These are phyloP conservation scores for Lipomyces chichibuensis DNA, from an alignment of 805 yeast species.

Conservation along the genomic window DNA sequence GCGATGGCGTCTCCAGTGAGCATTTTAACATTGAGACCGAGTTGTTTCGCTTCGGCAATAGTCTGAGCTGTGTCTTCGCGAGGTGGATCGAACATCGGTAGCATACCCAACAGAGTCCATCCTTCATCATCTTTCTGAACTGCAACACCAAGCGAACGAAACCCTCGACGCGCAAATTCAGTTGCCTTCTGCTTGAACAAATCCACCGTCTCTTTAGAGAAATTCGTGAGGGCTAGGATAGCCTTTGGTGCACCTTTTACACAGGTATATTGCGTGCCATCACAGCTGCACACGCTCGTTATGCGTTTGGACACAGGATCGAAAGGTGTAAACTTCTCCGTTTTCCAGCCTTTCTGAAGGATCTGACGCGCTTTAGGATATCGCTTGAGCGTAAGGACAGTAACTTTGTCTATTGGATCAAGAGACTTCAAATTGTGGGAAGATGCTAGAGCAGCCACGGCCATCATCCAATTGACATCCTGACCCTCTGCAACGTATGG, in stretches of 20 bases:
- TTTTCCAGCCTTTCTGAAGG: conserved; percentile 88
- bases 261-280: conserved; percentile 91
- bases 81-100: conserved; percentile 99
- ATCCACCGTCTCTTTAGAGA: conserved; percentile 89
- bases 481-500: conserved; percentile 98
- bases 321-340: conserved; percentile 96
- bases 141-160: conserved; percentile 98
- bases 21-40: conserved; percentile 96
- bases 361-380: conserved; percentile 94
- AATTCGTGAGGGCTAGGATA: conserved; percentile 95
- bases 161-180: conserved; percentile 97
- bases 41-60: conserved; percentile 83
- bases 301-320: conserved; percentile 97
- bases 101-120: conserved; percentile 96
- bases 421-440: conserved; percentile 97
- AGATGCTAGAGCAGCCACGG: conserved; percentile 97
- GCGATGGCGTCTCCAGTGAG: conserved; percentile 99
- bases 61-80: conserved; percentile 97
- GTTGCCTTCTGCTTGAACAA: conserved; percentile 96
- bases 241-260: conserved; percentile 99
- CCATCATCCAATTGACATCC: conserved; percentile 91
- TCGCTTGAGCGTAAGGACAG: conserved; percentile 81
- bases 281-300: conserved; percentile 93
- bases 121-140: conserved; percentile 98
- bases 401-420: conserved; percentile 96